Percentiles rank a stretch among this genome's conserved stretches.
These are phyloP conservation scores for Pichia cabralensis DNA, from an alignment of 805 yeast species.

Conservation along the genomic window DNA sequence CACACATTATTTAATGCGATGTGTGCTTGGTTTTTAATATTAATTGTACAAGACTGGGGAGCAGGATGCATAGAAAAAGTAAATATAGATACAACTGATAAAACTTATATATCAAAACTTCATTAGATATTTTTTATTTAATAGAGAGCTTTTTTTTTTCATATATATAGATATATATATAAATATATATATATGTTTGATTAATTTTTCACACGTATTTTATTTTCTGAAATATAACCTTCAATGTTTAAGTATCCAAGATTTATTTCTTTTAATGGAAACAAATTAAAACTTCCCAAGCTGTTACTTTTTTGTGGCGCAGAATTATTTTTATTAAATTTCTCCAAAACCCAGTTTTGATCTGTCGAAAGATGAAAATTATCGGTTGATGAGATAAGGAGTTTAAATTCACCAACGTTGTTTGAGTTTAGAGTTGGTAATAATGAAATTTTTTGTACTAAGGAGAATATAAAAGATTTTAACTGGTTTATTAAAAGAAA, in stretches of 20 bases:
- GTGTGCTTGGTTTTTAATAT: slow-evolving; percentile 39
- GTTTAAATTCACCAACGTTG: slow-evolving; percentile 12
- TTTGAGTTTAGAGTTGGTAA: not conserved
- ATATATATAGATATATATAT: no score
- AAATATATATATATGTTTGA: no score
- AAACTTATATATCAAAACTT: slow-evolving; percentile 6
- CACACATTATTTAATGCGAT: slow-evolving; percentile 66
- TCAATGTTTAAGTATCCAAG: slow-evolving; percentile 20
- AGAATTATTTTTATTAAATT: no score
- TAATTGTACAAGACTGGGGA: slow-evolving; percentile 18
- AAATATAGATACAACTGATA: no score
- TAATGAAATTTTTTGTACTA: slow-evolving; percentile 15
- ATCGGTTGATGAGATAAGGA: slow-evolving; percentile 16
- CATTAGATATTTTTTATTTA: not conserved
- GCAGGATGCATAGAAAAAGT: slow-evolving; percentile 4
- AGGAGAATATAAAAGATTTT: slow-evolving; percentile 18
- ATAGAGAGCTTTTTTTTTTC: no score
- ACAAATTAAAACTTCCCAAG: no score
- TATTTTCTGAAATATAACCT: no score
- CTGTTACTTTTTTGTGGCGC: no score
- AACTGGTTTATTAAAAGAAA: slow-evolving; percentile 16
- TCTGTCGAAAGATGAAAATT: slow-evolving; percentile 9
- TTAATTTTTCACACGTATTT: no score
- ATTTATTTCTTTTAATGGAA: slow-evolving; percentile 16
- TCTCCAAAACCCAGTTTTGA: slow-evolving; percentile 19